Conservation (phyloP, 257 asterid genomes). For the Leonotis leonurus region DNA sequence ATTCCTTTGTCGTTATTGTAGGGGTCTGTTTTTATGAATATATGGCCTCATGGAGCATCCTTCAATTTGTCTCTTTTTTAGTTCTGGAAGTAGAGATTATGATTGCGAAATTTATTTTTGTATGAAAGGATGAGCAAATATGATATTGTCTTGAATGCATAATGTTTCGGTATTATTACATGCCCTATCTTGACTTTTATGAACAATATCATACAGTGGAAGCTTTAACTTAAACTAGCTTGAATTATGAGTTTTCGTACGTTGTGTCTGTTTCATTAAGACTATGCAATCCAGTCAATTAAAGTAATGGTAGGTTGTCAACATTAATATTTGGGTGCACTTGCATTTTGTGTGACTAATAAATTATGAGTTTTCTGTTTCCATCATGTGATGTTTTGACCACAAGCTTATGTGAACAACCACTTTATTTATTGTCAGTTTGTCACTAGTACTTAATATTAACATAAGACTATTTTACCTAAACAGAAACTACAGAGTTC, state of each 20-base stretch:
- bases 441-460: too few relatives aligned
- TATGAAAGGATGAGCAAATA: too few relatives aligned
- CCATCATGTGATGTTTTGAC: too few relatives aligned
- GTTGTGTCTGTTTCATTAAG: background rate
- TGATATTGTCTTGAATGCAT: slow-evolving; percentile 2
- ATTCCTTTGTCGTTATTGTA: background rate
- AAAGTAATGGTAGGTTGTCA: background rate
- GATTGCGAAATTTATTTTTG: too few relatives aligned
- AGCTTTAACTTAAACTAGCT: background rate
- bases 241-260: background rate
- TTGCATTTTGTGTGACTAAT: background rate
- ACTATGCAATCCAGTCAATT: background rate
- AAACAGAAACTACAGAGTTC: too few relatives aligned
- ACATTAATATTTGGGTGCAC: background rate
- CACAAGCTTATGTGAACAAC: too few relatives aligned
- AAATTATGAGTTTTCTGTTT: too few relatives aligned
- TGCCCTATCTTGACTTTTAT: background rate
- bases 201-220: background rate
- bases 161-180: background rate
- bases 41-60: too few relatives aligned
- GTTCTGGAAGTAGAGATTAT: too few relatives aligned
- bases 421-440: too few relatives aligned
- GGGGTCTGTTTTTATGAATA: background rate
- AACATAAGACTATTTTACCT: too few relatives aligned
- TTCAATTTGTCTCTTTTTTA: too few relatives aligned